These are phyloP conservation scores for Pogostemon cablin DNA, from an alignment of 257 asterid species.

Conservation along the genomic window DNA sequence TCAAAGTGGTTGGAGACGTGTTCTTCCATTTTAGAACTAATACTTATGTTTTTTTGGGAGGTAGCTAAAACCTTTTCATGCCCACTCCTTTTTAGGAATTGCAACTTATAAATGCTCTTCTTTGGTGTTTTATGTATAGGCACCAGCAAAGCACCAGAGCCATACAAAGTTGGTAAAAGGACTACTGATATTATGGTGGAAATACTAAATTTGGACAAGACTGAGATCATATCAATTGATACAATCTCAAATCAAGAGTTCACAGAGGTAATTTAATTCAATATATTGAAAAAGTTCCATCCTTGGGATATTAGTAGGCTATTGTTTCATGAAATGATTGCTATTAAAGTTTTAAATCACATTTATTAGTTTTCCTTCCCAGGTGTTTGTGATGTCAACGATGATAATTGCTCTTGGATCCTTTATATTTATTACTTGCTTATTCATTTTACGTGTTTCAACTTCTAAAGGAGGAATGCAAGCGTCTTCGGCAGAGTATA, in stretches of 20 bases:
- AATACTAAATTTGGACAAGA: conserved; percentile 90
- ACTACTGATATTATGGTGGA: conserved; percentile 82
- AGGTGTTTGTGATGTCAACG: conserved; percentile 17
- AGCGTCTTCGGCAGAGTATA: conserved; percentile 97
- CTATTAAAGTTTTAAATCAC: conserved; percentile 2
- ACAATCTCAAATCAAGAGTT: conserved; percentile 96
- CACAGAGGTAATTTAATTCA: conserved; percentile 70
- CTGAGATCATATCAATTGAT: conserved; percentile 83
- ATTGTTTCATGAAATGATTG: conserved; percentile 21
- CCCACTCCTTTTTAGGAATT: background rate
- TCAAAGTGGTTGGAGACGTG: conserved; percentile 19
- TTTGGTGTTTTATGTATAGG: conserved; percentile 54
- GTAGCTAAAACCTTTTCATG: conserved; percentile 9
- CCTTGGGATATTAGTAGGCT: conserved; percentile 1
- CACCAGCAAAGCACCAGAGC: conserved; percentile 76
- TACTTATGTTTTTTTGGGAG: conserved; percentile 2
- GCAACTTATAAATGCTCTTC: conserved; percentile 19
- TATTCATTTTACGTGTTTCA: conserved; percentile 10
- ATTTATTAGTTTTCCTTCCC: conserved; percentile 11
- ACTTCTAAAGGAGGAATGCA: conserved; percentile 90
- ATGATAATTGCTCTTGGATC: conserved; percentile 16
- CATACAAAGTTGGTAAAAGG: conserved; percentile 91
- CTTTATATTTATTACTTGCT: conserved; percentile 1
- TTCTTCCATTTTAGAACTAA: conserved; percentile 27
- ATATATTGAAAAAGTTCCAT: conserved; percentile 19